phyloP scores from a whole-genome alignment of 2,329 filamentous ascomycete genomes.

The Fonsecaea monophora region DNA sequence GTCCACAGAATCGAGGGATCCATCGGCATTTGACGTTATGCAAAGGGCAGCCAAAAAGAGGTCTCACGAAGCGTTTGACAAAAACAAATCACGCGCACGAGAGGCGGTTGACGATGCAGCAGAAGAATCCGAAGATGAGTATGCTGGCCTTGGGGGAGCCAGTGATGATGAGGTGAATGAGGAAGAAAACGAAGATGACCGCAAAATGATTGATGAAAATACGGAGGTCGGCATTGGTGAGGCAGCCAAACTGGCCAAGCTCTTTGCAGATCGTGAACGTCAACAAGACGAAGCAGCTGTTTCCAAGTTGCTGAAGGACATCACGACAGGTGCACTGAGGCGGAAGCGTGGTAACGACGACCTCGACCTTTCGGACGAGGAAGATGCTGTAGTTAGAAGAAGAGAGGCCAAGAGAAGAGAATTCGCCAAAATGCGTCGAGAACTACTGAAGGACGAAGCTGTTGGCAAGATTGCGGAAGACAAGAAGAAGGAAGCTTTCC shows the following conservation, averaged over 20 bases:
- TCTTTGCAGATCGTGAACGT: slow-evolving; percentile 83
- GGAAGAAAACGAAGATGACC: slow-evolving; percentile 74
- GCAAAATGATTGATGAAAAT: slow-evolving; percentile 86
- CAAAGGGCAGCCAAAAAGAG: slow-evolving; percentile 66
- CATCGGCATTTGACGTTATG: slow-evolving; percentile 71
- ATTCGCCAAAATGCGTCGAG: slow-evolving; percentile 89
- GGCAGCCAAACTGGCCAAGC: slow-evolving; percentile 80
- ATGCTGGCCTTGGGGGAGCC: slow-evolving; percentile 87
- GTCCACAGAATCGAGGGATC: slow-evolving; percentile 47
- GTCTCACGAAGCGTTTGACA: slow-evolving; percentile 70
- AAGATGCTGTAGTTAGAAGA: slow-evolving; percentile 80
- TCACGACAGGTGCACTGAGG: slow-evolving; percentile 85
- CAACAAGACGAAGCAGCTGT: slow-evolving; percentile 84
- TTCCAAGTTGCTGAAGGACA: slow-evolving; percentile 89
- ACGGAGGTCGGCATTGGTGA: slow-evolving; percentile 77
- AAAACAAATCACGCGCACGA: slow-evolving; percentile 84
- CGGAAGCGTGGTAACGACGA: slow-evolving; percentile 79
- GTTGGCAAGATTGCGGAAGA: slow-evolving; percentile 89
- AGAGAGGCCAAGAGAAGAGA: slow-evolving; percentile 83
- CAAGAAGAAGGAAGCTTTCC: slow-evolving; percentile 86
- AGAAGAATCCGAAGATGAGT: slow-evolving; percentile 97
- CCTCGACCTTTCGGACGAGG: slow-evolving; percentile 86
- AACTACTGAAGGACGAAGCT: slow-evolving; percentile 84
- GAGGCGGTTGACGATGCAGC: slow-evolving; percentile 88
- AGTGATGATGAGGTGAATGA: slow-evolving; percentile 82